These are phyloP conservation scores for Backusella tuberculispora DNA, from an alignment of 192 early-diverging fungal genomes.

Conservation along the genomic window DNA sequence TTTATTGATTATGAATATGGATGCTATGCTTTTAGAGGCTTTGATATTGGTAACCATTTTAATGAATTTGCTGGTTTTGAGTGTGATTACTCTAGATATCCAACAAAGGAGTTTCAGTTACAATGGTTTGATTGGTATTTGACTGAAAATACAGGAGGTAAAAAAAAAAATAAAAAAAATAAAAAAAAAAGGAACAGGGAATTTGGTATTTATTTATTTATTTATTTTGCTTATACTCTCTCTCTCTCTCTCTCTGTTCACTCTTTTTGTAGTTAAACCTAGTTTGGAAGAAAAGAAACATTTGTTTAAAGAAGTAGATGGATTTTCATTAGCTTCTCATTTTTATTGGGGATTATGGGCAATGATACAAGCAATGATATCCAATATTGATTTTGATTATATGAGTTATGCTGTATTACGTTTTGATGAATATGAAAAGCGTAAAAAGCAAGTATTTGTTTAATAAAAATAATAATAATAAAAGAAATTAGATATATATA, in stretches of 20 bases:
- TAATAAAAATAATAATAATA: not conserved
- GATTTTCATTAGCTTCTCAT: conserved; percentile 89
- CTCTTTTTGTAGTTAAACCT: conserved; percentile 26
- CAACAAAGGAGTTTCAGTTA: conserved; percentile 67
- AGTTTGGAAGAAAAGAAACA: conserved; percentile 55
- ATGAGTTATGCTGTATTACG: conserved; percentile 83
- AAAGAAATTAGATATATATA: not conserved
- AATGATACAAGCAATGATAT: conserved; percentile 81
- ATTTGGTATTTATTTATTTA: not conserved
- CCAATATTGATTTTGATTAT: conserved; percentile 97
- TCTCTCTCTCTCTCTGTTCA: no score
- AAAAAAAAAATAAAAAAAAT: conserved; percentile 14
- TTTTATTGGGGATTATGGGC: conserved; percentile 91
- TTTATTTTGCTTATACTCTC: not conserved
- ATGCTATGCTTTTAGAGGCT: conserved; percentile 79
- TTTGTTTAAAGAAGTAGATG: conserved; percentile 78
- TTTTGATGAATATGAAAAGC: conserved; percentile 77
- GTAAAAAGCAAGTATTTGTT: conserved; percentile 25
- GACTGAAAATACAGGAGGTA: conserved; percentile 42
- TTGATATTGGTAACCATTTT: conserved; percentile 97
- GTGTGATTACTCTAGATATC: conserved; percentile 89
- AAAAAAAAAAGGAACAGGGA: not conserved
- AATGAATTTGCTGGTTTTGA: conserved; percentile 96
- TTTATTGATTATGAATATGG: conserved; percentile 98
- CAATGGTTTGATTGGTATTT: conserved; percentile 83